Conservation (phyloP, 139 green algal species). For the Coelastrella sp. region DNA sequence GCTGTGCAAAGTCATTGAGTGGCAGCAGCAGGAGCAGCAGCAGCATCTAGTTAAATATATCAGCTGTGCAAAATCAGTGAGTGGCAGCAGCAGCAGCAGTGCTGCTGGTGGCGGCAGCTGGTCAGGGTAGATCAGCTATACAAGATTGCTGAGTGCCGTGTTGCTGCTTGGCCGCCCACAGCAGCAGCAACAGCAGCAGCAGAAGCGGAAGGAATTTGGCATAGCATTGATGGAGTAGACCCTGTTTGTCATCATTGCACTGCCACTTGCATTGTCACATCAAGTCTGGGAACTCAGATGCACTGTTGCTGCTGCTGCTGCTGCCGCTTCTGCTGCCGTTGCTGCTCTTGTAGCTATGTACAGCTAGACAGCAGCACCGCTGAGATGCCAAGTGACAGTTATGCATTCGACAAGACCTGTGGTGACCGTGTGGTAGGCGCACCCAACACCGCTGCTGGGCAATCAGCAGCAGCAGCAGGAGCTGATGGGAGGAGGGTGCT, state of each 20-base stretch:
- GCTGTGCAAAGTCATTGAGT: too few species aligned
- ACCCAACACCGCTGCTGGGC: not conserved
- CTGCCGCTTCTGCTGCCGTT: conserved; percentile 37
- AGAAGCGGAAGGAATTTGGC: not conserved
- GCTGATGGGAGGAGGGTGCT: not conserved
- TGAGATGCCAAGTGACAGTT: conserved; percentile 52
- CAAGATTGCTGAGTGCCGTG: not conserved
- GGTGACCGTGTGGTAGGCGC: conserved; percentile 47
- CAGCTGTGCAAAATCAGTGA: too few species aligned
- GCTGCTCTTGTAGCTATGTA: conserved; percentile 22
- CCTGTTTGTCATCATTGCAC: not conserved
- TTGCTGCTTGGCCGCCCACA: not conserved
- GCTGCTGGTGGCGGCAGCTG: too few species aligned
- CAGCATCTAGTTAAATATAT: too few species aligned
- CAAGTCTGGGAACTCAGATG: not conserved
- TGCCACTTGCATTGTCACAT: not conserved
- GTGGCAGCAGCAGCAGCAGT: too few species aligned
- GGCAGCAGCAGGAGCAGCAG: too few species aligned
- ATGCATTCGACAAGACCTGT: conserved; percentile 55
- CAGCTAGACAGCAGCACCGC: not conserved
- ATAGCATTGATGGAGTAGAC: too few species aligned
- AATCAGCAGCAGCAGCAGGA: conserved; percentile 14
- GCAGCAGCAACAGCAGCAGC: not conserved
- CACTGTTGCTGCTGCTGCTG: not conserved
- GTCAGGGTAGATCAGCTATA: not conserved